Conservation (phyloP, 2,329 filamentous ascomycete species). For the Zymoseptoria pseudotritici region DNA sequence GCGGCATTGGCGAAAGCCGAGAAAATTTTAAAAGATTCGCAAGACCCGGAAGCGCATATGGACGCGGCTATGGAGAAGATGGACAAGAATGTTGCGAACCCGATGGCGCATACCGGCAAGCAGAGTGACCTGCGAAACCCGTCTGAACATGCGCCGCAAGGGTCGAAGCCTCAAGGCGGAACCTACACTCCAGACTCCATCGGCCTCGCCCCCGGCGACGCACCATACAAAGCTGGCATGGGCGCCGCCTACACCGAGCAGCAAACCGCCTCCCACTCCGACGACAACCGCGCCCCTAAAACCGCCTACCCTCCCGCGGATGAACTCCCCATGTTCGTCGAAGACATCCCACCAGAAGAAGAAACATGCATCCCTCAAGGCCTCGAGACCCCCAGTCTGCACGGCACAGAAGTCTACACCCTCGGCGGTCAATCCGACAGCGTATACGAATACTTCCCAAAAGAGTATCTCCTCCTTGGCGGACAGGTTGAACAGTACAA, state of each 20-base stretch:
- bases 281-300: background rate
- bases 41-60: background rate
- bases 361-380: slow-evolving; percentile 40
- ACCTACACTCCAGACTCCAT: background rate
- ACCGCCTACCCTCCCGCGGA: background rate
- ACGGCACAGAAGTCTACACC: slow-evolving; percentile 44
- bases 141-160: background rate
- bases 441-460: slow-evolving; percentile 52
- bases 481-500: slow-evolving; percentile 66
- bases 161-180: background rate
- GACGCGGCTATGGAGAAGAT: background rate
- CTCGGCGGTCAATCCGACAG: slow-evolving; percentile 51
- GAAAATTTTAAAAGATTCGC: background rate
- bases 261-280: background rate
- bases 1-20: background rate
- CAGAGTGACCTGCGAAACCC: background rate
- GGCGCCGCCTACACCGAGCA: slow-evolving; percentile 4
- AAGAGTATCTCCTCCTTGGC: slow-evolving; percentile 67
- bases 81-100: background rate
- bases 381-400: slow-evolving; percentile 43
- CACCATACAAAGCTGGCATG: slow-evolving; percentile 1
- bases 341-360: slow-evolving; percentile 3
- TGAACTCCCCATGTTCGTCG: background rate
- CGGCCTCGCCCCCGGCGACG: background rate
- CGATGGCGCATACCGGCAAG: background rate